phyloP scores from a whole-genome alignment of 768 basidiomycete genomes.

The Panus rudis region DNA sequence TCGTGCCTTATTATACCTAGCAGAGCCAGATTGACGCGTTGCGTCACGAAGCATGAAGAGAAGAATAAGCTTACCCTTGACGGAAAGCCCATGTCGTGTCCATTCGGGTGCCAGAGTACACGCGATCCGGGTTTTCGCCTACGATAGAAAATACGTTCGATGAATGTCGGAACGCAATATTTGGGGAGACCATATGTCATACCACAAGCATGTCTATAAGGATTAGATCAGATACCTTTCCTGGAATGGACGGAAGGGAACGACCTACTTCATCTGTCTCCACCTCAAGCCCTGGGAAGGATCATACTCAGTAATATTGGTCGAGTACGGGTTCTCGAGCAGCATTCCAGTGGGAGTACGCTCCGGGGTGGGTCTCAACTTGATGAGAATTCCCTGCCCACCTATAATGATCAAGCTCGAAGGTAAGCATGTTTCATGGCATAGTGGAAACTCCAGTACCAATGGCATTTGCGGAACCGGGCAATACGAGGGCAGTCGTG shows the following conservation, averaged over 20 bases:
- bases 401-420: slow-evolving; percentile 38
- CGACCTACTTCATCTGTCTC: slow-evolving; percentile 69
- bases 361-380: slow-evolving; percentile 66
- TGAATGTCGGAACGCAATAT: not conserved
- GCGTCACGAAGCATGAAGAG: slow-evolving; percentile 11
- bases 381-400: slow-evolving; percentile 74
- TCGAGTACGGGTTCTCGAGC: slow-evolving; percentile 63
- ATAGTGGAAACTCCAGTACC: slow-evolving; percentile 35
- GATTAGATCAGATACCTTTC: slow-evolving; percentile 1
- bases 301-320: slow-evolving; percentile 45
- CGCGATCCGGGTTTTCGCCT: slow-evolving; percentile 47
- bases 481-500: slow-evolving; percentile 70
- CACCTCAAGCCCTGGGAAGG: slow-evolving; percentile 45
- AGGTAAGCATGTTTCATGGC: not conserved
- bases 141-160: not conserved
- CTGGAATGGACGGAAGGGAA: not conserved
- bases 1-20: slow-evolving; percentile 57
- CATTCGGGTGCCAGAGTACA: slow-evolving; percentile 40
- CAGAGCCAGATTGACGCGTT: slow-evolving; percentile 16
- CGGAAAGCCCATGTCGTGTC: slow-evolving; percentile 67
- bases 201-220: slow-evolving; percentile 49
- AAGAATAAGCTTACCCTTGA: slow-evolving; percentile 38
- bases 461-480: slow-evolving; percentile 64
- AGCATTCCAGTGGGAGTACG: slow-evolving; percentile 68
- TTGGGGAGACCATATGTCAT: slow-evolving; percentile 14